Percentiles rank a stretch among this genome's conserved stretches.
Evolutionary conservation across 371 early-diverging fungal species (phyloP).

Genomic region (Mortierella sp.): DNA sequence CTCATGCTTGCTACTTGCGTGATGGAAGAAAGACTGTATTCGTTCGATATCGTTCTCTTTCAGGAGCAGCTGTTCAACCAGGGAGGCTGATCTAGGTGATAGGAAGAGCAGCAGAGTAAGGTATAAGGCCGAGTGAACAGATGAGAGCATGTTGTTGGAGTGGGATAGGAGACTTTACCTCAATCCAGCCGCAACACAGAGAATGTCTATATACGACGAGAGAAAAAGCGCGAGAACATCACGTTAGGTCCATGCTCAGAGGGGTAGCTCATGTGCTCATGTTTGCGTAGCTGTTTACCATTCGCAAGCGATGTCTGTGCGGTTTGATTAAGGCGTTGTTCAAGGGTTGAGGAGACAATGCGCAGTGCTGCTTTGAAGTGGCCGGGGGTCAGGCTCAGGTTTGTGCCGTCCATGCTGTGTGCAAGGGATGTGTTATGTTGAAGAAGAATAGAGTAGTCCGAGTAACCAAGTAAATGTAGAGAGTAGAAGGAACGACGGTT

Average conservation of each 20-base stretch:
- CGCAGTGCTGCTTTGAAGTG: slow-evolving; percentile 9
- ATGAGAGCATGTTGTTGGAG: too few relatives aligned
- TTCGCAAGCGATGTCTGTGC: slow-evolving; percentile 39
- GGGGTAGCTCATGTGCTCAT: not conserved
- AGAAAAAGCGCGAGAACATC: not conserved
- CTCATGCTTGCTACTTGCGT: slow-evolving; percentile 9
- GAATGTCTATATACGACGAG: slow-evolving; percentile 16
- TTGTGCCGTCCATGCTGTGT: not conserved
- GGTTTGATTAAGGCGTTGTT: slow-evolving; percentile 21
- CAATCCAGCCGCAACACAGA: slow-evolving; percentile 25
- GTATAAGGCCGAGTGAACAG: too few relatives aligned
- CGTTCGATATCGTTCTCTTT: slow-evolving; percentile 25
- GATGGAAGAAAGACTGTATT: slow-evolving; percentile 39
- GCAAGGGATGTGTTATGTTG: not conserved
- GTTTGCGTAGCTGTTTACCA: slow-evolving; percentile 5
- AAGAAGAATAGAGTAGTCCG: too few relatives aligned
- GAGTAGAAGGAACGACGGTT: too few relatives aligned
- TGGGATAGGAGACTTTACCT: slow-evolving; percentile 10
- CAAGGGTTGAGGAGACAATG: slow-evolving; percentile 4
- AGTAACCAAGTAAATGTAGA: too few relatives aligned
- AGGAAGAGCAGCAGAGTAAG: not conserved
- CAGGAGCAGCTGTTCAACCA: slow-evolving; percentile 37
- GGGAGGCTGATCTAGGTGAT: slow-evolving; percentile 20
- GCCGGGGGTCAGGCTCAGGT: not conserved
- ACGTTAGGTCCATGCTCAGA: too few relatives aligned